Base-by-base conservation (phyloP, 2,329 filamentous ascomycete genomes). In the Stagonosporopsis cucurbitacearum region DNA sequence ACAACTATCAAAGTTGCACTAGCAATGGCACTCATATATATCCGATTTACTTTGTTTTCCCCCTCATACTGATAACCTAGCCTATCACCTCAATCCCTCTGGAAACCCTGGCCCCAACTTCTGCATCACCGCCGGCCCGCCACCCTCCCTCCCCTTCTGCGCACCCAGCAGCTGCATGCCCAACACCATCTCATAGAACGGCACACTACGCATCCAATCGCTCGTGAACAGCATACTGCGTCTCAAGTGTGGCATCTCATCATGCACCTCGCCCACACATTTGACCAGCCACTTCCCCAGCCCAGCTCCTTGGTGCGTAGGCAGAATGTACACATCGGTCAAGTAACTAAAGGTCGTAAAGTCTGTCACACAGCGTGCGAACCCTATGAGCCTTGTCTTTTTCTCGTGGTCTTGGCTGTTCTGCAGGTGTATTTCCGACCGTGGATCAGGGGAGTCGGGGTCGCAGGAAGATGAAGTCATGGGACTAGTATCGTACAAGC, bases 301-400 rank as follows among this genome's bases (percentile, higher is more conserved):
- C 4, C 58, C 58, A 15, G 43, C 43, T 8, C 55, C 55, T 17
- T 58, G 55, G 25, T 40, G 36, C 6, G 33, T 9, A 3, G 54
- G 51, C 15, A 52, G 43, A 8, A 61, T 20, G 26, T 50, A 61
- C n/a, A 61, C 58, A 26, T 61, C 55, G 15, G 55, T 61, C 8
- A 61, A 32, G 19, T 53, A 58, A 2, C 41, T 28, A 22, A 58
- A 60, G 17, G 58, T 58, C 7, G 25, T 44, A 15, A 49, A 55
- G 33, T 60, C 58, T 43, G 58, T 60, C 2, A 60, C 42, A 23
- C 50, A 54, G 25, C 58, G 54, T 22, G 50, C 50, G 25, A 60
- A 53, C 6, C 58, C 58, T 15, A 56, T 47, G 3, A 12, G 13
- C 2, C 0, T 26, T 15, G 2, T 26, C n/a, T 15, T 11, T 2